Evolutionary conservation across 1,284 basidiomycete species (phyloP), one percentile per base, ranked within the genome.

Genomic region (Fomitopsis schrenkii): DNA sequence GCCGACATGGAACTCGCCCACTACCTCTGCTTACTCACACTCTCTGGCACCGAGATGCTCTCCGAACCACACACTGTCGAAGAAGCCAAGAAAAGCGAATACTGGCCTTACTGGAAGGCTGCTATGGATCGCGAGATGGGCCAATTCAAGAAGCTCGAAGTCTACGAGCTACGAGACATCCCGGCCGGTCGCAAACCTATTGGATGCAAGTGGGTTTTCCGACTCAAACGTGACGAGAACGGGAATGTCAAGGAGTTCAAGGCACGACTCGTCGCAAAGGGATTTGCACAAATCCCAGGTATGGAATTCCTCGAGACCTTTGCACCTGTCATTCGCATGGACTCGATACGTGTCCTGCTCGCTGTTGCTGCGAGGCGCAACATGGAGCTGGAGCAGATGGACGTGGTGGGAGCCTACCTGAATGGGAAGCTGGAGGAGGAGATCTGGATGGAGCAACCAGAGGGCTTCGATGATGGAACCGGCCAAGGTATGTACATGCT

Each of bases 181-280:
- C 76, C 74, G 0, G 17, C 50, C 0, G 73, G 66, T 0, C 63
- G 66, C 3, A 69, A 69, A n/a, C 64, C 66, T 9, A 63, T 74
- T 9, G 68, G 68, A 0, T 70, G 66, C 42, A 50, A 59, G 17
- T 79, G 75, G 73, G 74, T 78, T 2, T 76, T 72, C 64, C 65
- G 65, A n/a, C 63, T 68, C 35, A 71, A 69, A 52, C 74, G 72
- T 54, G 62, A 68, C 30, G 63, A 75, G 15, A 52, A 66, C 12
- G 63, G 73, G 2, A 64, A 70, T 1, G 58, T 76, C 10, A 55
- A 61, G 15, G 68, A 71, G 33, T 70, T 70, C 69, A 81, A 81
- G 64, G 78, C 75, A 0, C 61, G 76, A 0, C 70, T 81, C 0
- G 78, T 80, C 0, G 79, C 77, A 0, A 70, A 76, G 42, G 80